A percentile compares a stretch with the other conserved stretches of the same genome.
Evolutionary conservation across 2,329 filamentous ascomycete genomes (phyloP).

Genomic region (Leptodontidium sp.): DNA sequence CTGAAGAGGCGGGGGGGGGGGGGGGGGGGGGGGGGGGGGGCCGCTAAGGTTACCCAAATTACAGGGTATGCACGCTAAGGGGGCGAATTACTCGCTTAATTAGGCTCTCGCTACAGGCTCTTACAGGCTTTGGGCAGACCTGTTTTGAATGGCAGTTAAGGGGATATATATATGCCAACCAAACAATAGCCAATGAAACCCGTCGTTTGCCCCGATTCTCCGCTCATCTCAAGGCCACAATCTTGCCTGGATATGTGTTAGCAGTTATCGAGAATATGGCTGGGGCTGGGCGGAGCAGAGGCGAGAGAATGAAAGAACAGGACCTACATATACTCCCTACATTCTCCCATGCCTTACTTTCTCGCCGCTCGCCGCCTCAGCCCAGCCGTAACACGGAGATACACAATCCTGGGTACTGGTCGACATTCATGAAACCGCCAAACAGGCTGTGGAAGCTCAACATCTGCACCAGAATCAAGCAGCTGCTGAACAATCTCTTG

Average conservation of each 20-base stretch:
- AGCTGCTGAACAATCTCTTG: background rate
- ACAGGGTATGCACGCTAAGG: no score
- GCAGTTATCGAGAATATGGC: slow-evolving; percentile 1
- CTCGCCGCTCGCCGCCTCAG: background rate
- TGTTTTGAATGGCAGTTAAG: no score
- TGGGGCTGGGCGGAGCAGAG: background rate
- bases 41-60: no score
- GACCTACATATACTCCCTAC: slow-evolving; percentile 1
- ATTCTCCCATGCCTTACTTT: background rate
- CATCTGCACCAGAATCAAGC: slow-evolving; percentile 1
- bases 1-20: no score
- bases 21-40: no score
- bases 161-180: background rate
- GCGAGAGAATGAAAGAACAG: background rate
- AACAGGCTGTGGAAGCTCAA: slow-evolving; percentile 1
- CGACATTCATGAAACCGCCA: background rate
- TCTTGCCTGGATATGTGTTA: background rate
- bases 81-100: no score
- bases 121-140: no score
- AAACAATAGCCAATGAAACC: slow-evolving; percentile 1
- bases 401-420: background rate
- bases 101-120: no score
- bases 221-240: background rate
- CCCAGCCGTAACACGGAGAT: background rate
- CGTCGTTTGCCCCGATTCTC: background rate